A percentile compares a stretch with the other conserved stretches of the same genome.
Evolutionary conservation across 345 rosid genomes (phyloP).

Genomic region (Raphanus raphanistrum): DNA sequence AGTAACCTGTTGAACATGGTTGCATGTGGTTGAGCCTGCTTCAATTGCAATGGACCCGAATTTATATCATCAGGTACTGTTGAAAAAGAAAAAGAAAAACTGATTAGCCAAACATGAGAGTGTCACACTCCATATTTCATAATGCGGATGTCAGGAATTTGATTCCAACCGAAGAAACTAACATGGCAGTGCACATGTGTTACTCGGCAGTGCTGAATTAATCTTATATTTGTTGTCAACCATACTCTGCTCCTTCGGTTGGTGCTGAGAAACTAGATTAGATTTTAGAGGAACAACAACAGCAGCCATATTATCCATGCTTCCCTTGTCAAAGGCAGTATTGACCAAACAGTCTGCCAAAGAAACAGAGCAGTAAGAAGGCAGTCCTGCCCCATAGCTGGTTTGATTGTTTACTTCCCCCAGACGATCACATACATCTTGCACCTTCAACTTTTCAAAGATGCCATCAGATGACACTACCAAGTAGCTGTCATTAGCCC

Average conservation of each 20-base stretch:
- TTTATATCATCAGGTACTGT: conserved; percentile 42
- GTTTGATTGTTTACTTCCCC: conserved; percentile 57
- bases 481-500: conserved; percentile 74
- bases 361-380: conserved; percentile 68
- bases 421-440: conserved; percentile 78
- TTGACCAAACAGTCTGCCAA: conserved; percentile 81
- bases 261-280: conserved; percentile 45
- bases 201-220: conserved; percentile 37
- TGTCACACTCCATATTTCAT: conserved; percentile 16
- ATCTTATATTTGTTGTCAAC: conserved; percentile 40
- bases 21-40: conserved; percentile 51
- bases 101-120: conserved; percentile 28
- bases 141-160: neutral
- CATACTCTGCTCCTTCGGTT: conserved; percentile 40
- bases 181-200: conserved; percentile 52
- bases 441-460: conserved; percentile 74
- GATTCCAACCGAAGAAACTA: conserved; percentile 29
- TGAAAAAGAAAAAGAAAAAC: conserved; percentile 11
- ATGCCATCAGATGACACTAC: conserved; percentile 96
- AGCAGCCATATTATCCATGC: conserved; percentile 84
- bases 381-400: conserved; percentile 40
- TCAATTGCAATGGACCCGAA: conserved; percentile 48
- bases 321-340: conserved; percentile 73
- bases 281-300: conserved; percentile 73
- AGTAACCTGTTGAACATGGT: conserved; percentile 67